Base-by-base conservation (phyloP, 495 filamentous ascomycete genomes). In the Aspergillus coremiiformis region DNA sequence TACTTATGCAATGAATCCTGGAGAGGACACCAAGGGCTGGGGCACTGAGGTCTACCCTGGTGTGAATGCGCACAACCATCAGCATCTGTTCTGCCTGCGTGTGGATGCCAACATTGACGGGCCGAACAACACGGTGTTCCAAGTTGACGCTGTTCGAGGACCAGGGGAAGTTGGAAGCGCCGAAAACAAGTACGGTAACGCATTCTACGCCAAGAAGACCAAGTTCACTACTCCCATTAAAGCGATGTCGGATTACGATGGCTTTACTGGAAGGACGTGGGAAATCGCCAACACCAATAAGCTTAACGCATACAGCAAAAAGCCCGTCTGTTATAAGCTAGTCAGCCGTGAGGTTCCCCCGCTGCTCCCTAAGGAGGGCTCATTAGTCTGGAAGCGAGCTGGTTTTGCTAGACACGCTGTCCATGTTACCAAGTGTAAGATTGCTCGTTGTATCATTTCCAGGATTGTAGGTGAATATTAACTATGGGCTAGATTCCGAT, bases 61-160 rank as follows among this genome's bases (percentile, higher is more conserved):
- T 39, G 87, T 89, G 59, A 89, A 86, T 57, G 77, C 74, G 5
- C 74, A 81, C 57, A 96, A 95, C 72, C 92, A 97, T 70, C 89
- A 97, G 69, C 92, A 97, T 66, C 76, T 97, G 24, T 97, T 97
- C 79, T 95, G 90, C 64, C 75, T 97, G 20, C 88, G 92, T 11
- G 68, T 96, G 21, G 89, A 97, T 61, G 83, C 92, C 19, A 90
- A 92, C 55, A 82, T 97, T 57, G 92, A 96, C 62, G 92, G 92
- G 0, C 82, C 83, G 1, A 74, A 82, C 52, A 97, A 95, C 67
- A 93, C 90, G 2, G 77, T 95, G 47, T 90, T 89, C 74, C 80
- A 91, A 68, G 82, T 85, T 20, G 90, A 96, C 63, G 83, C 87
- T 2, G 73, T 75, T 5, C 71, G 76, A 2, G 81, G 81, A 0